Conservation (phyloP, 805 yeast species). For the Lipomyces kockii region DNA sequence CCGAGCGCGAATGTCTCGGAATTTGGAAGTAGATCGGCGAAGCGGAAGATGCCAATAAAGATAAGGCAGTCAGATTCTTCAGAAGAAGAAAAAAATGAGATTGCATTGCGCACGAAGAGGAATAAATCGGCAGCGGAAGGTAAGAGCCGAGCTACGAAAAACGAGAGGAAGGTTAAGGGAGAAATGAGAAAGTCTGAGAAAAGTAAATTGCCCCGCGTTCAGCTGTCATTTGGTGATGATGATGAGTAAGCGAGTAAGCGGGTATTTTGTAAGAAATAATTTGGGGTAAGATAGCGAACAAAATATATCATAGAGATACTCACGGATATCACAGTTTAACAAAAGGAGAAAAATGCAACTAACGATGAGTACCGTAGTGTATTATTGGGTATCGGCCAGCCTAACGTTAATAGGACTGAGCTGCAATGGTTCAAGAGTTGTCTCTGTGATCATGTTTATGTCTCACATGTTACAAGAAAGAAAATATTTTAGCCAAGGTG, state of each 20-base stretch:
- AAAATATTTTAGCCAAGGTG: too few species aligned
- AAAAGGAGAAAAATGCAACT: too few species aligned
- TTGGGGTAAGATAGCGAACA: too few species aligned
- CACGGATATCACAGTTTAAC: too few species aligned
- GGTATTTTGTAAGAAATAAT: background rate
- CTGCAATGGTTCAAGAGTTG: too few species aligned
- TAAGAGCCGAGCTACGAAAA: background rate
- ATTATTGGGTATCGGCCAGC: too few species aligned
- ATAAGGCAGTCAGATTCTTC: background rate
- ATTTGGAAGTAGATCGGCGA: slow-evolving; percentile 21
- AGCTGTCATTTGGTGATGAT: slow-evolving; percentile 25
- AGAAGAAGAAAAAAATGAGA: slow-evolving; percentile 7
- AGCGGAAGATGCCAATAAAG: slow-evolving; percentile 13
- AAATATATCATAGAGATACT: too few species aligned
- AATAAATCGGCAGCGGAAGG: background rate
- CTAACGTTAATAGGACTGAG: too few species aligned
- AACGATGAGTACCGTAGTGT: too few species aligned
- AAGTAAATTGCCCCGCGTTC: slow-evolving; percentile 1
- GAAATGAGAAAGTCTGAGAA: background rate
- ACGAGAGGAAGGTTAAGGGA: slow-evolving; percentile 7
- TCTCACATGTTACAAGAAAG: too few species aligned
- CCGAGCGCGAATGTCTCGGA: slow-evolving; percentile 14
- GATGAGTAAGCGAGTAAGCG: slow-evolving; percentile 11
- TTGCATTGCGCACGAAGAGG: background rate
- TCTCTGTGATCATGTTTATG: too few species aligned